Base-by-base conservation (phyloP, 345 rosid species). In the Syzygium aqueum region DNA sequence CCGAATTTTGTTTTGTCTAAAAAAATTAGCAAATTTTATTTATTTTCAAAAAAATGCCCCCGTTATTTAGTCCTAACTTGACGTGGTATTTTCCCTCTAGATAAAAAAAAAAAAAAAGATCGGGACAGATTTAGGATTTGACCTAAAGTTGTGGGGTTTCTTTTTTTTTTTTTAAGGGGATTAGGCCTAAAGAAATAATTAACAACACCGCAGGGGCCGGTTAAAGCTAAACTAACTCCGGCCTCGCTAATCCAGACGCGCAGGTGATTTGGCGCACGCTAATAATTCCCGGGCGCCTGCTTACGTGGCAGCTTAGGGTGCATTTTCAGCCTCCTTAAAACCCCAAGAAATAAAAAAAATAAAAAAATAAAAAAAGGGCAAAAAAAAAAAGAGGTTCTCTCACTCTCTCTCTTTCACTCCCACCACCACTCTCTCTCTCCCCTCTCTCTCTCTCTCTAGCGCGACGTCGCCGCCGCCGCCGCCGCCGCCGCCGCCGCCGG, bases 231-330 rank as follows among this genome's bases (percentile, higher is more conserved):
- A 28, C 11, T 59, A 37, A 19, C 49, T 19, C 49, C 49, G 27
- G 27, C 78, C 78, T 67, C 46, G 40, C 78, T 4, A 19, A 33
- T 37, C 49, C 12, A 37, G 49, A 49, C 10, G 11, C 1, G 82
- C 27, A 73, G 40, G 49, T 19, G 49, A 33, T 37, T 73, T 37
- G 82, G 82, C 82, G 0, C 82, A 37, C 82, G 3, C 82, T 73
- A 73, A 73, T 73, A 19, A 73, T 73, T 37, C 25, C 25, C 82
- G 7, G 25, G 82, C 27, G 46, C 33, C 15, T 73, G 49, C 87
- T 54, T 92, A 96, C 99, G 98, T 96, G 99, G 96, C 99, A 94
- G 89, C 90, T 90, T 93, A 93, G 97, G 99, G 97, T 92, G 94
- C 94, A 88, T 86, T 77, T 30, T 78, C 51, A 43, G 46, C 33